Conservation (phyloP, 164 flowering plant species). For the Tinospora cordifolia region DNA sequence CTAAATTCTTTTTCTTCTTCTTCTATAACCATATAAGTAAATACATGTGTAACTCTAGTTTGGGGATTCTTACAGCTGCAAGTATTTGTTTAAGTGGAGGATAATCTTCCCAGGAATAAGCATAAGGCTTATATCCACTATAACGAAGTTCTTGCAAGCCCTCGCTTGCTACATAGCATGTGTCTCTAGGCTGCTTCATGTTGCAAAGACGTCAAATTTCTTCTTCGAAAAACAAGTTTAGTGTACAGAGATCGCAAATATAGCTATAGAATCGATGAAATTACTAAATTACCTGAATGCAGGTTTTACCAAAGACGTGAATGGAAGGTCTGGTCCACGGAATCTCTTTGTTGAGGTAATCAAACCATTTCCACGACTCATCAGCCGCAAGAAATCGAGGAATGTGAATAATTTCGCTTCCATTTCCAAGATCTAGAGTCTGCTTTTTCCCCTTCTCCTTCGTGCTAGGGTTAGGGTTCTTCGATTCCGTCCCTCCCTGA, state of each 20-base stretch:
- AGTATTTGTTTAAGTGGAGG: conserved; percentile 64
- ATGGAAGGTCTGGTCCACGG: conserved; percentile 89
- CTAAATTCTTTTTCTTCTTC: neutral
- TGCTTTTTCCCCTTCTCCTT: conserved; percentile 15
- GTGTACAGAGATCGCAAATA: neutral
- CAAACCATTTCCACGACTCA: conserved; percentile 56
- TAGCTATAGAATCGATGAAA: neutral
- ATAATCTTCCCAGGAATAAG: conserved; percentile 76
- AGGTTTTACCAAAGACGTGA: conserved; percentile 72
- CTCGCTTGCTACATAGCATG: conserved; percentile 65
- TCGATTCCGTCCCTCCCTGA: neutral
- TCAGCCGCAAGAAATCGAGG: conserved; percentile 44
- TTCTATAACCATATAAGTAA: neutral
- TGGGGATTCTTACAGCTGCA: conserved; percentile 39
- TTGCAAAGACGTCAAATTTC: neutral
- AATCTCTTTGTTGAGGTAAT: conserved; percentile 59
- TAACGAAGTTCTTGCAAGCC: conserved; percentile 64
- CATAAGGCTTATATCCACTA: conserved; percentile 78
- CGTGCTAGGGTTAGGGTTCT: conserved; percentile 12
- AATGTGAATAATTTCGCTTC: conserved; percentile 61
- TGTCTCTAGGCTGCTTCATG: conserved; percentile 67
- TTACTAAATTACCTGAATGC: conserved; percentile 44
- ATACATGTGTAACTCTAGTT: neutral
- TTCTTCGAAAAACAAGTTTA: neutral
- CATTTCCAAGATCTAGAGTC: conserved; percentile 53